Evolutionary conservation across 495 filamentous ascomycete species (phyloP).

Genomic region (Haplographium delicatum): DNA sequence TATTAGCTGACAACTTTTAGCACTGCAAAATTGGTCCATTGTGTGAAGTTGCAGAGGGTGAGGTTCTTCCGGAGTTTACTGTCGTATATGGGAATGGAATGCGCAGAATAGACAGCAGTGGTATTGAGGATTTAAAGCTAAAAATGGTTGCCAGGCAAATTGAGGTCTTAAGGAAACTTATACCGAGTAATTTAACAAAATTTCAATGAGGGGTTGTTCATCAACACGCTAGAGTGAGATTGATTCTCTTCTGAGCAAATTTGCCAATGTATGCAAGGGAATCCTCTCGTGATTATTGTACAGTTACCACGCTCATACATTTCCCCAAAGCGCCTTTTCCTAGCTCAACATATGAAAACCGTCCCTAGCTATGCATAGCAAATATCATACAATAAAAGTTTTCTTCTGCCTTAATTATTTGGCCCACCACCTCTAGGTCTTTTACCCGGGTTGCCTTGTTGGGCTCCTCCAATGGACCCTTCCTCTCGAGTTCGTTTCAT

Average conservation of each 20-base stretch:
- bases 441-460: constrained; percentile 42
- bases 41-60: constrained; percentile 46
- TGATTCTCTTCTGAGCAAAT: background rate
- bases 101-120: constrained; percentile 50
- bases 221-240: background rate
- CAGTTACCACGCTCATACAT: constrained; percentile 4
- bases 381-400: constrained; percentile 15
- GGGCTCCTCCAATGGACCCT: constrained; percentile 40
- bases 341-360: constrained; percentile 22
- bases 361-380: constrained; percentile 18
- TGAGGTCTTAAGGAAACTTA: constrained; percentile 55
- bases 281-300: background rate
- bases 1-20: constrained; percentile 18
- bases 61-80: constrained; percentile 57
- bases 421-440: constrained; percentile 46
- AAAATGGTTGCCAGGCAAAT: constrained; percentile 56
- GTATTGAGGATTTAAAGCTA: constrained; percentile 46
- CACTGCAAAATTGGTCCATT: constrained; percentile 50
- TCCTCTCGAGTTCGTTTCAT: constrained; percentile 63
- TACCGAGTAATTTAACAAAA: constrained; percentile 58
- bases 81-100: constrained; percentile 58
- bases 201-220: constrained; percentile 35
- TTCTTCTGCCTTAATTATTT: constrained; percentile 3
- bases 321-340: constrained; percentile 13
- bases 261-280: background rate